Conservation (phyloP, 192 early-diverging fungal species). For the Podochytrium sp. region DNA sequence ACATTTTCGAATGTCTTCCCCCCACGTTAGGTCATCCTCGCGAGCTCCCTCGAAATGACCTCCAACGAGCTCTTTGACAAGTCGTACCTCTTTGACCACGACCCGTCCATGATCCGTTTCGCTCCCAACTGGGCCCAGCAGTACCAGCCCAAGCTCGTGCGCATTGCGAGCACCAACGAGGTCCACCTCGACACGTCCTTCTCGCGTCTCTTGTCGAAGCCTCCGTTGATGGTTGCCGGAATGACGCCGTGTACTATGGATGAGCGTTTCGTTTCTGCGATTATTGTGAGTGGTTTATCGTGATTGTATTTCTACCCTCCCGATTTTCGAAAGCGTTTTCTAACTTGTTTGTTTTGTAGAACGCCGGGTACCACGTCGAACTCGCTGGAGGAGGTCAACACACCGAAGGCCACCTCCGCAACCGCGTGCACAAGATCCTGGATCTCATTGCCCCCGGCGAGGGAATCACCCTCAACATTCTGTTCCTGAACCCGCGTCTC, state of each 20-base stretch:
- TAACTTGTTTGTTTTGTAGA: too few species aligned
- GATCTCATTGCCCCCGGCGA: constrained; percentile 72
- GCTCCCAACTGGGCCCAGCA: constrained; percentile 84
- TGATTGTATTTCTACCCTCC: too few species aligned
- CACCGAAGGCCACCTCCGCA: constrained; percentile 68
- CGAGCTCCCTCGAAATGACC: constrained; percentile 67
- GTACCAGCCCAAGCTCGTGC: constrained; percentile 83
- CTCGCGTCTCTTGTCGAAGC: constrained; percentile 81
- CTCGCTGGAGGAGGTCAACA: constrained; percentile 90
- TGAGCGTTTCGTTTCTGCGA: constrained; percentile 78
- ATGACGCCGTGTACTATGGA: constrained; percentile 90
- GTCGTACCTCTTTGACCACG: constrained; percentile 77
- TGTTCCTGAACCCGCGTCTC: constrained; percentile 87
- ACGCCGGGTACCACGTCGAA: constrained; percentile 90
- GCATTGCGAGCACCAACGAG: constrained; percentile 63
- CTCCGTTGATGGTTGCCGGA: constrained; percentile 93
- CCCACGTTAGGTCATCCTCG: constrained; percentile 58
- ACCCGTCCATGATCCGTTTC: constrained; percentile 71
- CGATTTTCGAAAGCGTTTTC: too few species aligned
- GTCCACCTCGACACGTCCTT: constrained; percentile 88
- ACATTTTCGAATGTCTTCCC: too few species aligned
- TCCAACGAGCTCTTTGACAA: constrained; percentile 71
- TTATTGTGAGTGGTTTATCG: too few species aligned
- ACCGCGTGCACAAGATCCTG: constrained; percentile 76
- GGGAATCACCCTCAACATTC: constrained; percentile 89